Evolutionary conservation across 140 eudicot genomes (phyloP).

Genomic region (Stevia rebaudiana): DNA sequence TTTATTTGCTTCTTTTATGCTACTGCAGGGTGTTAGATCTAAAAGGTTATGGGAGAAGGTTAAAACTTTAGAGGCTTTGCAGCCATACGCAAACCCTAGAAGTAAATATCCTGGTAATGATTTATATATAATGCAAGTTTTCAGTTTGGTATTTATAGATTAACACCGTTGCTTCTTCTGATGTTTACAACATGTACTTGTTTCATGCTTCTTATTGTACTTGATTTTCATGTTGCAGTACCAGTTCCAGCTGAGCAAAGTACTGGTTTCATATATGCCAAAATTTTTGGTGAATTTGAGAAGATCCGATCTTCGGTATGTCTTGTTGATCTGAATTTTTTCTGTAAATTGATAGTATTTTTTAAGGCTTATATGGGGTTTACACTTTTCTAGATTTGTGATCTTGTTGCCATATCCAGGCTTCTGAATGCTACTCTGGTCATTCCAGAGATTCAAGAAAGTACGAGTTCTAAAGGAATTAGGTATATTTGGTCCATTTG

Average conservation of each 20-base stretch:
- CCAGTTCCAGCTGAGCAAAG: slow-evolving; percentile 56
- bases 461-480: slow-evolving; percentile 70
- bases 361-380: slow-evolving; percentile 34
- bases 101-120: slow-evolving; percentile 66
- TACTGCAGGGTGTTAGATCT: slow-evolving; percentile 52
- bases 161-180: slow-evolving; percentile 13
- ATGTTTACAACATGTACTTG: neutral
- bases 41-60: slow-evolving; percentile 74
- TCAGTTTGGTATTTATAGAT: slow-evolving; percentile 2
- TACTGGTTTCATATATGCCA: slow-evolving; percentile 90
- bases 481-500: slow-evolving; percentile 43
- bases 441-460: slow-evolving; percentile 93
- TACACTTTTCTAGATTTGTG: slow-evolving; percentile 68
- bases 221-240: slow-evolving; percentile 46
- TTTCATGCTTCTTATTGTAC: slow-evolving; percentile 2
- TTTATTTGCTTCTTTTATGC: slow-evolving; percentile 5
- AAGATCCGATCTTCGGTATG: slow-evolving; percentile 78
- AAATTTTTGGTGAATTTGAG: slow-evolving; percentile 89
- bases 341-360: slow-evolving; percentile 5
- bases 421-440: slow-evolving; percentile 96
- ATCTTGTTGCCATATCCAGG: slow-evolving; percentile 87
- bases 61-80: slow-evolving; percentile 62
- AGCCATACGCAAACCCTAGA: slow-evolving; percentile 84
- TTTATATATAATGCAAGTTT: neutral
- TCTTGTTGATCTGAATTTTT: slow-evolving; percentile 16